Evolutionary conservation across 2,329 filamentous ascomycete genomes (phyloP), one percentile per base, ranked within the genome.

Genomic region (Erysiphe pulchra): DNA sequence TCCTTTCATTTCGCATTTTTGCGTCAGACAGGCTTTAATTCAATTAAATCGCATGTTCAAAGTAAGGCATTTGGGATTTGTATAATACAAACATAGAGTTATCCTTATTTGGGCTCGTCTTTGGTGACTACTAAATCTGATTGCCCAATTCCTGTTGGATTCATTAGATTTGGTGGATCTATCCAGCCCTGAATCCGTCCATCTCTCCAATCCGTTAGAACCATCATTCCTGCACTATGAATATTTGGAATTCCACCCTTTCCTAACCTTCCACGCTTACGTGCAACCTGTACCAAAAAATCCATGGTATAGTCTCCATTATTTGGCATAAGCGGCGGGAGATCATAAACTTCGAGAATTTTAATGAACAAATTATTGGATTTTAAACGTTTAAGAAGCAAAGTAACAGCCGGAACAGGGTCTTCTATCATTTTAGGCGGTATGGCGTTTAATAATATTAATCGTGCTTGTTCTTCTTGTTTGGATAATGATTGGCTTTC

Each of bases 201-300:
- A 59, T 95, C 87, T 53, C 90, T 74, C 83, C 90, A 92, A 65
- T 98, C 90, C n/a, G 77, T 90, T 47, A 98, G 75, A 47, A 98
- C 86, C 0, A 83, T 80, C 71, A 90, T 87, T 50, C 87, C 90
- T 8, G 90, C 87, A 46, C 80, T 77, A 53, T 75, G 69, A 48
- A 95, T 62, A 61, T 95, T 98, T 39, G 90, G 90, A 14, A 95
- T 71, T 50, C 90, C 90, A 17, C 87, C 86, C 53, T 80, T 79
- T 44, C 87, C 84, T 14, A 98, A 68, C 47, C 90, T 70, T 45
- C 90, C 90, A 49, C 90, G 73, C 67, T 93, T 94, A 56, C 90
- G 74, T 5, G 90, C 90, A 12, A 98, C 87, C 60, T 98, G 87
- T 46, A 95, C 75, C 33, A 98, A 64, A 65, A 95, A 95, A 60